These are phyloP conservation scores for Aspergillus affinis DNA, from an alignment of 495 filamentous ascomycete species.

Conservation along the genomic window DNA sequence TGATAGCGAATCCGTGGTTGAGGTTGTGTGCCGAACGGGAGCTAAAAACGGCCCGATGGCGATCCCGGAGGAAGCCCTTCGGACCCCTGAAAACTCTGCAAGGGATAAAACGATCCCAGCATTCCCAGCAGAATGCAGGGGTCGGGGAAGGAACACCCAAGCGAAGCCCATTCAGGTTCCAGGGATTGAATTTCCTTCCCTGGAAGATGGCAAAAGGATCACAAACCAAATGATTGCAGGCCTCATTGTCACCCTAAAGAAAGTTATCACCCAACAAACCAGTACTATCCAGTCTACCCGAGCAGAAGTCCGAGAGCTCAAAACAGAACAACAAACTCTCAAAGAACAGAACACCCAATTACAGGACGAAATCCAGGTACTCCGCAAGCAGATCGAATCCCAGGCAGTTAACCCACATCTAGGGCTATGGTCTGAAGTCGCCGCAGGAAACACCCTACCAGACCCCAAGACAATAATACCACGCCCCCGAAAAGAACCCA, in stretches of 20 bases:
- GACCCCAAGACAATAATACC: too few species aligned
- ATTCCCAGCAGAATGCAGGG: not conserved
- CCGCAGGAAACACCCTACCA: too few species aligned
- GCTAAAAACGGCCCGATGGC: conserved; percentile 7
- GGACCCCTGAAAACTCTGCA: not conserved
- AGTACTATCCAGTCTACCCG: conserved; percentile 5
- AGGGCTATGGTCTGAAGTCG: too few species aligned
- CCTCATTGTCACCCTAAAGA: conserved; percentile 14
- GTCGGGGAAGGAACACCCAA: conserved; percentile 5
- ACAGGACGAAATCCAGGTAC: conserved; percentile 10
- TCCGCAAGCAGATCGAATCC: conserved; percentile 6
- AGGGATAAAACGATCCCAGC: too few species aligned
- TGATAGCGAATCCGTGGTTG: conserved; percentile 4
- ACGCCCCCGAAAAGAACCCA: too few species aligned
- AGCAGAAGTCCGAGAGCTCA: conserved; percentile 14
- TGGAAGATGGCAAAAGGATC: conserved; percentile 10
- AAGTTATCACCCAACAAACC: conserved; percentile 9
- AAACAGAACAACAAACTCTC: conserved; percentile 10
- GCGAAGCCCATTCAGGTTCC: not conserved
- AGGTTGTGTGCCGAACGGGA: conserved; percentile 8
- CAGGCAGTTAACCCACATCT: too few species aligned
- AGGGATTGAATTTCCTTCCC: conserved; percentile 5
- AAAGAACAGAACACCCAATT: conserved; percentile 12
- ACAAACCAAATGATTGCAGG: conserved; percentile 5
- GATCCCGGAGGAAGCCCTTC: conserved; percentile 4